Evolutionary conservation across 2,329 filamentous ascomycete genomes (phyloP), one percentile per base, ranked within the genome.

Genomic region (Cadophora sp.): DNA sequence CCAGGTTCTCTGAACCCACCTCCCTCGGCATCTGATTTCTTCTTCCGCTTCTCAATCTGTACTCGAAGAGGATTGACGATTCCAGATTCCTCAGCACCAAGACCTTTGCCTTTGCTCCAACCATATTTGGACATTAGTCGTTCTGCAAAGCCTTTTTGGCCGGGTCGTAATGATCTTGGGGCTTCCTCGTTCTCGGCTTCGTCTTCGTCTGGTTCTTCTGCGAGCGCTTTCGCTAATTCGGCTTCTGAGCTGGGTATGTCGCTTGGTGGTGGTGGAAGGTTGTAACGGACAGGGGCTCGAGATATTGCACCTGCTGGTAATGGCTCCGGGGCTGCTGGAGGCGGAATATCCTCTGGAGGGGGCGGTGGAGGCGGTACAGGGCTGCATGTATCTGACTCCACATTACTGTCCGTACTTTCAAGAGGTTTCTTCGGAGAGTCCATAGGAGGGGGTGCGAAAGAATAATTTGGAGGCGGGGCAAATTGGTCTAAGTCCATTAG

Each of bases 51-150:
- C 74, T 96, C 90, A n/a, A 95, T 86, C 74, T 97, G 88, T 30
- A 95, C 91, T 56, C 89, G 88, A 4, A 99, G 82, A 4, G 94
- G 92, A 24, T 94, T 92, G 63, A 93, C 85, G 73, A 99, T 97
- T 68, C 96, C 96, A 27, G 89, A 88, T 39, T 88, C 89, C 69
- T 90, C 87, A 18, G 93, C 94, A 72, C 96, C 96, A 4, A 99
- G 87, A 22, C 96, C 96, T 69, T 90, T 86, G 27, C 96, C 96
- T 75, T 94, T 91, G 43, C 89, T 90, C 92, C 94, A 98, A 64
- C 96, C 96, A 80, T 97, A 96, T 78, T 97, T 98, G 68, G 88
- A 87, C 88, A 99, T 93, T 65, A 98, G 86, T 41, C 94, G 91
- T 72, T 94, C 88, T 0, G 93, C 96, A 78, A 97, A 97, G 61